Percentiles rank a stretch among this genome's conserved stretches.
Conservation (phyloP, 2,329 filamentous ascomycete species). For the Domatiomyces globalis region DNA sequence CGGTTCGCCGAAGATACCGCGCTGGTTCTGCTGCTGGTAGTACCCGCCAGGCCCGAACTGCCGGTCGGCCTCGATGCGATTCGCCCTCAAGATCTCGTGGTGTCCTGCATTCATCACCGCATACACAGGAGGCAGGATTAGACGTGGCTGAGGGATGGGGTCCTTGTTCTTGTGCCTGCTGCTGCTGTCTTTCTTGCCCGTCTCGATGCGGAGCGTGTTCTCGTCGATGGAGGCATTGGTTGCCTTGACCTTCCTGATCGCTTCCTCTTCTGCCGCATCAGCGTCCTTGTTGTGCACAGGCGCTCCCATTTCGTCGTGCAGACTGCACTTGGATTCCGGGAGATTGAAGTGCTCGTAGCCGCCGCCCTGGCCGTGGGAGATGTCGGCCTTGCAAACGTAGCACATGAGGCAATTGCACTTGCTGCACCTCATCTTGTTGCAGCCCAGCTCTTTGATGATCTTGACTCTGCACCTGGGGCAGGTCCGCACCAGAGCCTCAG, state of each 20-base stretch:
- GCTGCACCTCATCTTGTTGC: conserved; percentile 69
- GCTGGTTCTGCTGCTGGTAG: background rate
- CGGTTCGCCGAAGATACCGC: too few species aligned
- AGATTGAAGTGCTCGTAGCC: conserved; percentile 53
- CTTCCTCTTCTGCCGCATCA: conserved; percentile 19
- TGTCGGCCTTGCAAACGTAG: conserved; percentile 47
- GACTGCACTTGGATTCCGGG: conserved; percentile 40
- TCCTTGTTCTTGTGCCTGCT: background rate
- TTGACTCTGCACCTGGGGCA: conserved; percentile 54
- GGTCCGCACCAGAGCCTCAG: conserved; percentile 57
- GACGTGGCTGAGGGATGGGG: background rate
- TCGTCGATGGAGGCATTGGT: conserved; percentile 18
- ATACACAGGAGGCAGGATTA: background rate
- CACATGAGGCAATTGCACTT: conserved; percentile 43
- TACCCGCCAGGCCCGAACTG: background rate
- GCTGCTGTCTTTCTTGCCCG: conserved; percentile 1
- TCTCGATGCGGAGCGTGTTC: conserved; percentile 11
- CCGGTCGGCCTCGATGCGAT: background rate
- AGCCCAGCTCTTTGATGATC: conserved; percentile 65
- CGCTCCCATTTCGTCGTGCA: conserved; percentile 45
- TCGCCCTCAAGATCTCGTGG: background rate
- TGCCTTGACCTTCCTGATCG: conserved; percentile 20
- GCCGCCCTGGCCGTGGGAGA: conserved; percentile 31
- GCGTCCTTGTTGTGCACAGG: conserved; percentile 19
- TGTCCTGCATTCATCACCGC: background rate